Conservation (phyloP, 2,329 filamentous ascomycete species). For the Neonectria neomacrospora region DNA sequence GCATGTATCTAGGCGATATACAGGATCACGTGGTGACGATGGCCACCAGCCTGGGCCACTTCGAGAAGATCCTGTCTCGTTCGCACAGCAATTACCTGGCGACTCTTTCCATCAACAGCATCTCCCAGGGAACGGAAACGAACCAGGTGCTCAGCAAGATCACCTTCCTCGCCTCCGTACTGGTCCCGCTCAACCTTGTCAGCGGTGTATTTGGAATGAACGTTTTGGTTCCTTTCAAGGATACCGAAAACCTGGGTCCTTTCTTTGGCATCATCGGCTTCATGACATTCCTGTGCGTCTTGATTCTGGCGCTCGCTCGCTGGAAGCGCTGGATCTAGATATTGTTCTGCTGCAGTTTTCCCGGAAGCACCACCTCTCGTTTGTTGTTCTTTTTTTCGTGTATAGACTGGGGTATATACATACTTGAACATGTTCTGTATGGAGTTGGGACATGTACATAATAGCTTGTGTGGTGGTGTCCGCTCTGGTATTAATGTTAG, state of each 20-base stretch:
- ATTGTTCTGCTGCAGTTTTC: constrained; percentile 7
- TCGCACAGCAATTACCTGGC: constrained; percentile 97
- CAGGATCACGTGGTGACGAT: constrained; percentile 99
- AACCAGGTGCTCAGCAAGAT: constrained; percentile 95
- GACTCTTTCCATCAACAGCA: constrained; percentile 91
- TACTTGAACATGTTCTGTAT: constrained; percentile 27
- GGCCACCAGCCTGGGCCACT: constrained; percentile 95
- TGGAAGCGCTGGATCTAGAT: constrained; percentile 59
- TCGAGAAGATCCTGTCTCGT: constrained; percentile 96
- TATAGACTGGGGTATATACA: constrained; percentile 34
- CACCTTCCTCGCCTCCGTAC: constrained; percentile 90
- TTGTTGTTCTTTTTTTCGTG: constrained; percentile 22
- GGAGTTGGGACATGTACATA: constrained; percentile 20
- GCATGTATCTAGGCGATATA: constrained; percentile 95
- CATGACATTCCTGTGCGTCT: constrained; percentile 64
- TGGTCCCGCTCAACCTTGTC: constrained; percentile 95
- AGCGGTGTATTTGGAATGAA: constrained; percentile 93
- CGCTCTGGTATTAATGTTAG: constrained; percentile 11
- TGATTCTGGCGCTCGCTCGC: constrained; percentile 60
- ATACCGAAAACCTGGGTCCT: constrained; percentile 62
- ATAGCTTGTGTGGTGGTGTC: constrained; percentile 20
- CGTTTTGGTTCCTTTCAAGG: constrained; percentile 75
- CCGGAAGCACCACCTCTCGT: constrained; percentile 11
- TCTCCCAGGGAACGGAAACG: constrained; percentile 85
- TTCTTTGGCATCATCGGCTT: constrained; percentile 64